Conservation (phyloP, 2,329 filamentous ascomycete genomes). For the Herpomyces periplanetae region DNA sequence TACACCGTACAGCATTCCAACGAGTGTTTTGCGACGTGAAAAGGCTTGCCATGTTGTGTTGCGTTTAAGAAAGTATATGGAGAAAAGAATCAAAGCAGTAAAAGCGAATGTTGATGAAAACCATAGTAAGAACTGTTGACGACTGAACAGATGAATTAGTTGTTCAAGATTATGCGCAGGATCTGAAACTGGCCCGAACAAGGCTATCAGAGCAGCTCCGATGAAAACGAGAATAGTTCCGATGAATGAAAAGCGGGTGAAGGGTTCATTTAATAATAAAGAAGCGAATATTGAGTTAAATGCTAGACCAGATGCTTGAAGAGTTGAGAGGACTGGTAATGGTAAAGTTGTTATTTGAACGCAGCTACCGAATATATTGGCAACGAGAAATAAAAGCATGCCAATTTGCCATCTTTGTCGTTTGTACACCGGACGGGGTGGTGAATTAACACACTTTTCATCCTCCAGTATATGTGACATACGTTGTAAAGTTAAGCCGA, state of each 20-base stretch:
- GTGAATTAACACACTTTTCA: conserved; percentile 40
- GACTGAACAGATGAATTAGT: conserved; percentile 29
- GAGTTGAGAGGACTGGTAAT: conserved; percentile 61
- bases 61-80: conserved; percentile 14
- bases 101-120: conserved; percentile 40
- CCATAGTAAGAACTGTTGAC: conserved; percentile 46
- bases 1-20: conserved; percentile 50
- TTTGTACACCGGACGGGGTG: conserved; percentile 49
- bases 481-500: conserved; percentile 75
- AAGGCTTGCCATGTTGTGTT: too few species aligned
- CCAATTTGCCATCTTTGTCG: conserved; percentile 72
- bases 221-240: conserved; percentile 56
- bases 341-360: conserved; percentile 92
- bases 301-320: conserved; percentile 79
- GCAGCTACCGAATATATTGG: conserved; percentile 71
- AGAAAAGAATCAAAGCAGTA: conserved; percentile 23
- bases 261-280: conserved; percentile 60
- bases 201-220: conserved; percentile 63
- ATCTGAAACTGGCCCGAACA: conserved; percentile 72
- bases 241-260: conserved; percentile 63
- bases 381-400: conserved; percentile 84
- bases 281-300: conserved; percentile 97
- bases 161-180: conserved; percentile 60
- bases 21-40: conserved; percentile 11
- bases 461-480: conserved; percentile 96